These are phyloP conservation scores for Lithohypha guttulata DNA, from an alignment of 2,329 filamentous ascomycete genomes.

Conservation along the genomic window DNA sequence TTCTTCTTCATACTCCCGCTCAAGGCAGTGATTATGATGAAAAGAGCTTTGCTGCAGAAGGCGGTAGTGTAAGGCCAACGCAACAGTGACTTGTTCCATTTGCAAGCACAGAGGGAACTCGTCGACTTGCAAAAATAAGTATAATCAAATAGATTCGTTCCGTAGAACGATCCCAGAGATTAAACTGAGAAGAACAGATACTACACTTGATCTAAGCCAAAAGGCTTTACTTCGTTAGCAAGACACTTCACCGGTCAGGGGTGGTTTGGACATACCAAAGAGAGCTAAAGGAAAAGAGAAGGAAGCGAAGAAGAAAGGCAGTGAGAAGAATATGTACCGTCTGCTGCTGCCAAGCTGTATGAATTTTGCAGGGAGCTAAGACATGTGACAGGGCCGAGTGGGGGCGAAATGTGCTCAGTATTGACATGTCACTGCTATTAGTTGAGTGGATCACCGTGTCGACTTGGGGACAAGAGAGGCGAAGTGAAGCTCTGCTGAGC, in stretches of 20 bases:
- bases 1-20: slow-evolving; percentile 7
- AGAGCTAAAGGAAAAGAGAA: slow-evolving; percentile 45
- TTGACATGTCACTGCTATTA: no score
- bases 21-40: slow-evolving; percentile 9
- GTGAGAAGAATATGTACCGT: slow-evolving; percentile 24
- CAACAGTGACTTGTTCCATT: slow-evolving; percentile 56
- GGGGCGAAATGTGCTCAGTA: no score
- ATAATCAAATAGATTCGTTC: slow-evolving; percentile 63
- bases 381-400: no score
- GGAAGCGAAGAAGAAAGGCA: slow-evolving; percentile 33
- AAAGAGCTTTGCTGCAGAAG: slow-evolving; percentile 52
- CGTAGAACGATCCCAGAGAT: slow-evolving; percentile 77
- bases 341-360: no score
- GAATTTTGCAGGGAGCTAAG: no score
- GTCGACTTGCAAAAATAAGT: slow-evolving; percentile 59
- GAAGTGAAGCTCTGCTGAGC: no score
- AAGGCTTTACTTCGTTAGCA: slow-evolving; percentile 29
- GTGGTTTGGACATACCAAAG: slow-evolving; percentile 1
- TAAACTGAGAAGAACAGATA: slow-evolving; percentile 98
- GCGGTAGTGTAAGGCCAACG: slow-evolving; percentile 66
- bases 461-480: no score
- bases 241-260: slow-evolving; percentile 2
- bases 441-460: no score
- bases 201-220: slow-evolving; percentile 76
- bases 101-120: slow-evolving; percentile 59